phyloP scores from a whole-genome alignment of 345 rosid genomes.

The Anacardium occidentale region DNA sequence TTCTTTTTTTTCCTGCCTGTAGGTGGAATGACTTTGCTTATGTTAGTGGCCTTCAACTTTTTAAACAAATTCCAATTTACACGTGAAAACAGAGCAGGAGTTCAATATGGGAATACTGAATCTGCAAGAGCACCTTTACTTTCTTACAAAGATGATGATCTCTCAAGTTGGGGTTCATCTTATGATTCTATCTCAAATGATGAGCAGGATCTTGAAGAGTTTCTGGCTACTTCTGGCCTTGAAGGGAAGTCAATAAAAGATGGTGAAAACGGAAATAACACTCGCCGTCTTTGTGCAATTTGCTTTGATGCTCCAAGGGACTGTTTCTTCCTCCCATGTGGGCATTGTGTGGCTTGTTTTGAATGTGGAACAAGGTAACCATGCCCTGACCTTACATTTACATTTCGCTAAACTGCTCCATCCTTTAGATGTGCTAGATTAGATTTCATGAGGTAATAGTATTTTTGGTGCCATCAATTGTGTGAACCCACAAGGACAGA shows the following conservation, averaged over 20 bases:
- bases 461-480: not conserved
- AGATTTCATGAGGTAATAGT: not conserved
- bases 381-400: constrained; percentile 2
- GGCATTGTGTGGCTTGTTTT: constrained; percentile 91
- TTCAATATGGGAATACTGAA: constrained; percentile 36
- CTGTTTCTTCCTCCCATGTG: constrained; percentile 99
- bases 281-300: constrained; percentile 88
- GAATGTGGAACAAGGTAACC: constrained; percentile 86
- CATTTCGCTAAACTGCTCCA: not conserved
- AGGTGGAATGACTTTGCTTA: constrained; percentile 72
- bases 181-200: constrained; percentile 74
- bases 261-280: constrained; percentile 62
- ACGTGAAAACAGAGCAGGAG: constrained; percentile 38
- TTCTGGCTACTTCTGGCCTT: constrained; percentile 35
- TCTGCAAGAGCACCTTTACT: constrained; percentile 73
- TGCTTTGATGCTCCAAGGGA: constrained; percentile 98
- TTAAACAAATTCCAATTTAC: constrained; percentile 52
- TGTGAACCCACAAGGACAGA: constrained; percentile 2
- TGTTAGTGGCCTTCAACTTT: constrained; percentile 57
- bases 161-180: constrained; percentile 93
- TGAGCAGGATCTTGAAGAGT: constrained; percentile 64
- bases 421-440: not conserved
- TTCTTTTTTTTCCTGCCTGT: constrained; percentile 17
- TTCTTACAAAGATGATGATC: constrained; percentile 73
- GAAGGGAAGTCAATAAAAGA: constrained; percentile 48